Conservation (phyloP, 805 yeast species). For the Candida koratica region DNA sequence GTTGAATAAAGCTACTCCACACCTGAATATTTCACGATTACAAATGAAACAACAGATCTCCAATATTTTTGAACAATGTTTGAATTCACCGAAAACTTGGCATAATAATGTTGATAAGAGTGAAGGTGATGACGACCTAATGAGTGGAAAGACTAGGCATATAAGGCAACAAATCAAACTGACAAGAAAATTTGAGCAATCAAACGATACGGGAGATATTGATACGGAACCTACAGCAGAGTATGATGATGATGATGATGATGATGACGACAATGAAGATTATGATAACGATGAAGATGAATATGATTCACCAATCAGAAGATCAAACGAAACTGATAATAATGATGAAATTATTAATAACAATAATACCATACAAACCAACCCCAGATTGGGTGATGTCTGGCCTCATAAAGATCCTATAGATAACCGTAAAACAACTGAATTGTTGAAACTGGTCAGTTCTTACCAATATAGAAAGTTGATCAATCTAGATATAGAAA, state of each 20-base stretch:
- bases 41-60: neutral
- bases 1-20: neutral
- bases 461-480: slow-evolving; percentile 5
- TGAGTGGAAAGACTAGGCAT: neutral
- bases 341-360: slow-evolving; percentile 2
- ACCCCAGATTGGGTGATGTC: neutral
- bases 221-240: slow-evolving; percentile 5
- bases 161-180: neutral
- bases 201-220: slow-evolving; percentile 1
- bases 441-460: slow-evolving; percentile 3
- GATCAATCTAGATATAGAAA: slow-evolving; percentile 10
- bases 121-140: slow-evolving; percentile 2
- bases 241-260: slow-evolving; percentile 11
- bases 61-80: neutral
- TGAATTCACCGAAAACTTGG: neutral
- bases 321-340: neutral
- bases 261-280: slow-evolving; percentile 10
- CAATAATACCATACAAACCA: slow-evolving; percentile 2
- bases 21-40: neutral
- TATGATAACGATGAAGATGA: slow-evolving; percentile 9
- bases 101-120: neutral
- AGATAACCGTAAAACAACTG: slow-evolving; percentile 3
- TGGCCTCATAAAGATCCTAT: neutral
- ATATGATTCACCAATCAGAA: neutral
- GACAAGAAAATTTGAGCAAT: neutral